Percentiles rank a stretch among this genome's conserved stretches.
phyloP scores from a whole-genome alignment of 768 basidiomycete species.

The Podaxis mareebaensis region DNA sequence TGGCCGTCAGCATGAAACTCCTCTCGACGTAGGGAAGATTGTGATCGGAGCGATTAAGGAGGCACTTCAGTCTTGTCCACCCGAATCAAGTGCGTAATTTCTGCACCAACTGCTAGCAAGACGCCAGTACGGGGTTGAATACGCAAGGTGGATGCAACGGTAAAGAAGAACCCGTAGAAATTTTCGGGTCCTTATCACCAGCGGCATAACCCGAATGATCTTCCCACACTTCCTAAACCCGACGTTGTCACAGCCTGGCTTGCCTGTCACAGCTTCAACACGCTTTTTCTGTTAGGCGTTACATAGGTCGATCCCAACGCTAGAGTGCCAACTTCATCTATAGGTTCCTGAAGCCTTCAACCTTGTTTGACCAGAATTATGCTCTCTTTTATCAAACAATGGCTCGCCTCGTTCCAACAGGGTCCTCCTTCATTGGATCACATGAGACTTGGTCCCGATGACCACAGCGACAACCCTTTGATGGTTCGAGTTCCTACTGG shows the following conservation, averaged over 20 bases:
- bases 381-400: conserved; percentile 20
- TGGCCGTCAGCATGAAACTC: conserved; percentile 89
- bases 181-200: conserved; percentile 15
- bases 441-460: conserved; percentile 64
- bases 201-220: neutral
- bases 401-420: conserved; percentile 16
- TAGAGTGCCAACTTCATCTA: neutral
- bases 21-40: conserved; percentile 60
- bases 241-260: neutral
- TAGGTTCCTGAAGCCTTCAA: neutral
- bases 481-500: conserved; percentile 52
- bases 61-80: conserved; percentile 60
- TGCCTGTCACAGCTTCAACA: neutral
- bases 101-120: conserved; percentile 55
- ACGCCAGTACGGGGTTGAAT: conserved; percentile 55
- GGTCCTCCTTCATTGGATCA: conserved; percentile 45
- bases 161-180: conserved; percentile 20
- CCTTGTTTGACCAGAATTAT: conserved; percentile 8
- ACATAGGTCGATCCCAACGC: neutral
- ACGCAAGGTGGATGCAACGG: conserved; percentile 45
- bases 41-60: conserved; percentile 86
- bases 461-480: conserved; percentile 51
- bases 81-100: conserved; percentile 34
- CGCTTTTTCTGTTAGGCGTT: neutral
- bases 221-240: neutral